Conservation (phyloP, 163 green algal genomes). For the Volvox carteri region DNA sequence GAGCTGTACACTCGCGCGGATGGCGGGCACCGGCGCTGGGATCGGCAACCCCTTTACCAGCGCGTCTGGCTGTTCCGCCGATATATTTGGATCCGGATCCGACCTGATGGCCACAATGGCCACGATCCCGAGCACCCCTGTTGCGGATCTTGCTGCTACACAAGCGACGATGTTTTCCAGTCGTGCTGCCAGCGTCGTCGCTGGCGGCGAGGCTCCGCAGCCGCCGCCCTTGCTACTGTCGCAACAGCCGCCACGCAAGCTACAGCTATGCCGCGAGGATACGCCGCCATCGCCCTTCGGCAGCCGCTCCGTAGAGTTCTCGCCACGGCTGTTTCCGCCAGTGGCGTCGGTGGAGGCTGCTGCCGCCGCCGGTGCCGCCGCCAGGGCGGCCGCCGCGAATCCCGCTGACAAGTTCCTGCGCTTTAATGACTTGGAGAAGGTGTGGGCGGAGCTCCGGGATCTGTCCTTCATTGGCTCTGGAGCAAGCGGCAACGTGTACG, state of each 20-base stretch:
- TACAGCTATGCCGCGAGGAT: neutral
- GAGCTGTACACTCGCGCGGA: neutral
- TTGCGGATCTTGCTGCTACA: too few species aligned
- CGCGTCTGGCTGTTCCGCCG: conserved; percentile 3
- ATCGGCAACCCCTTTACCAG: neutral
- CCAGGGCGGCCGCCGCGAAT: neutral
- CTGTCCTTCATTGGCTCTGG: conserved; percentile 51
- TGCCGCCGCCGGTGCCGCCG: neutral
- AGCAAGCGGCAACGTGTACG: conserved; percentile 52
- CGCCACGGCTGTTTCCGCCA: neutral
- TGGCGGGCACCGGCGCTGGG: neutral
- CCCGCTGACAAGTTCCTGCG: conserved; percentile 42
- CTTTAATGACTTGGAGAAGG: conserved; percentile 19
- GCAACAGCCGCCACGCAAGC: neutral
- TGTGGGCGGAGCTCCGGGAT: conserved; percentile 28
- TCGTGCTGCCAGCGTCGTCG: neutral
- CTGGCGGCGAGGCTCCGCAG: neutral
- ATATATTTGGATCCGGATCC: neutral
- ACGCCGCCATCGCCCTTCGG: neutral
- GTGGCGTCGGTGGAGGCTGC: neutral
- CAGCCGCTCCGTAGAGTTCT: neutral
- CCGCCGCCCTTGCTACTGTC: neutral
- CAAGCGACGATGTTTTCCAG: neutral
- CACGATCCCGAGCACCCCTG: too few species aligned
- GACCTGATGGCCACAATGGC: too few species aligned